Conservation (phyloP, 1,284 basidiomycete species). For the Apiotrichum gracile region DNA sequence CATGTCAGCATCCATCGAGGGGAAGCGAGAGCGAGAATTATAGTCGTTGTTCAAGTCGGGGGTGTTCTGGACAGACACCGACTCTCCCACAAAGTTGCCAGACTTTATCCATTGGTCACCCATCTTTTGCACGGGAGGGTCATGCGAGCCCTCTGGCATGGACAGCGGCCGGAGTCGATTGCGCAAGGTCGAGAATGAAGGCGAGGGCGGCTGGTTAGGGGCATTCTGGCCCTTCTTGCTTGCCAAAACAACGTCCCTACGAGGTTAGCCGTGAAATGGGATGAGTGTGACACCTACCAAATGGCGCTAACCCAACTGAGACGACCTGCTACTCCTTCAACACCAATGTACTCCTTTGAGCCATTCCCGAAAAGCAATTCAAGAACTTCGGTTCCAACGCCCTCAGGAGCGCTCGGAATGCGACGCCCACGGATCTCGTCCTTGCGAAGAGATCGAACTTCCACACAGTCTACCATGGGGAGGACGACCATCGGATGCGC, state of each 20-base stretch:
- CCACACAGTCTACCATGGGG: constrained; percentile 34
- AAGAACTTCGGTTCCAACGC: constrained; percentile 36
- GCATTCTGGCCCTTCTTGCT: constrained; percentile 21
- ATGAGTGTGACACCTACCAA: constrained; percentile 24
- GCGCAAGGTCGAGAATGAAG: constrained; percentile 1
- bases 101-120: constrained; percentile 42
- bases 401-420: constrained; percentile 33
- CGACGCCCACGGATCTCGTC: constrained; percentile 34
- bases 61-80: background rate
- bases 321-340: constrained; percentile 37
- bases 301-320: constrained; percentile 42
- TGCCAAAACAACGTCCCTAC: constrained; percentile 34
- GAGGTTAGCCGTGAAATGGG: background rate
- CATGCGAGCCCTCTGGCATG: background rate
- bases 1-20: background rate
- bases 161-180: constrained; percentile 3
- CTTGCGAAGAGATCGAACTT: constrained; percentile 33
- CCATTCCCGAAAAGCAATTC: constrained; percentile 39
- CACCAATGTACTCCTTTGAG: constrained; percentile 34
- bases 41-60: background rate
- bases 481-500: constrained; percentile 27
- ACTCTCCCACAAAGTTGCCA: constrained; percentile 12
- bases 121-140: constrained; percentile 32
- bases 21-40: background rate
- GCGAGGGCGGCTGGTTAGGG: constrained; percentile 26